A percentile compares a stretch with the other conserved stretches of the same genome.
These are phyloP conservation scores for Bretziella fagacearum DNA, from an alignment of 2,329 filamentous ascomycete genomes.

Conservation along the genomic window DNA sequence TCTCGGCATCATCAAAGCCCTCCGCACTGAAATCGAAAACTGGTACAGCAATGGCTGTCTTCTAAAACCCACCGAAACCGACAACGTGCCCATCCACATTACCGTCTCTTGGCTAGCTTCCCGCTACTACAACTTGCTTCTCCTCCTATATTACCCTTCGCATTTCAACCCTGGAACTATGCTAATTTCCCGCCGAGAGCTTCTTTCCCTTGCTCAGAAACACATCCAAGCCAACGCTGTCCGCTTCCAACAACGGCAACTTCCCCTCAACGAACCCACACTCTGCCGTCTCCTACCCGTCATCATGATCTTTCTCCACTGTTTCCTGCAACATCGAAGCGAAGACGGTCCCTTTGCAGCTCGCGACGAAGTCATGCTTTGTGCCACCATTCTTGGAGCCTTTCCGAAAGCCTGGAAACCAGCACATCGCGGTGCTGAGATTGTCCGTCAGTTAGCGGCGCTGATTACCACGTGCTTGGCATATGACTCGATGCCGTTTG, in stretches of 20 bases:
- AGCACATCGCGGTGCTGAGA: conserved; percentile 9
- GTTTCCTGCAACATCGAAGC: conserved; percentile 3
- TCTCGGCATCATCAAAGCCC: conserved; percentile 20
- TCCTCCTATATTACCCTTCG: conserved; percentile 28
- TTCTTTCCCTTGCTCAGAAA: conserved; percentile 25
- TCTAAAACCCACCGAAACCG: conserved; percentile 26
- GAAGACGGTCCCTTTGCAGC: conserved; percentile 6
- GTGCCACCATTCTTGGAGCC: conserved; percentile 4
- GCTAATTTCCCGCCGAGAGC: conserved; percentile 21
- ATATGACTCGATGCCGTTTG: conserved; percentile 4
- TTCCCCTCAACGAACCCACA: conserved; percentile 29
- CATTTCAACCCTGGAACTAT: conserved; percentile 24
- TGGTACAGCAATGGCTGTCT: conserved; percentile 32
- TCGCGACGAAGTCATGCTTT: conserved; percentile 4
- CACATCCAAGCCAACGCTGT: conserved; percentile 25
- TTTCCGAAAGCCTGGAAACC: conserved; percentile 6
- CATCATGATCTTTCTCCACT: conserved; percentile 9
- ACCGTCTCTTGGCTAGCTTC: conserved; percentile 28
- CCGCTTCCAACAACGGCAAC: conserved; percentile 22
- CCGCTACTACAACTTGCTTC: conserved; percentile 28
- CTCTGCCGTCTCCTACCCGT: conserved; percentile 9
- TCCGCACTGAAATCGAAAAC: conserved; percentile 29
- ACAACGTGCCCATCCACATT: conserved; percentile 29
- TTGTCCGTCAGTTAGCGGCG: conserved; percentile 3
- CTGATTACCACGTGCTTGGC: background rate